phyloP scores from a whole-genome alignment of 164 flowering plant species.

The Umbilicus rupestris region DNA sequence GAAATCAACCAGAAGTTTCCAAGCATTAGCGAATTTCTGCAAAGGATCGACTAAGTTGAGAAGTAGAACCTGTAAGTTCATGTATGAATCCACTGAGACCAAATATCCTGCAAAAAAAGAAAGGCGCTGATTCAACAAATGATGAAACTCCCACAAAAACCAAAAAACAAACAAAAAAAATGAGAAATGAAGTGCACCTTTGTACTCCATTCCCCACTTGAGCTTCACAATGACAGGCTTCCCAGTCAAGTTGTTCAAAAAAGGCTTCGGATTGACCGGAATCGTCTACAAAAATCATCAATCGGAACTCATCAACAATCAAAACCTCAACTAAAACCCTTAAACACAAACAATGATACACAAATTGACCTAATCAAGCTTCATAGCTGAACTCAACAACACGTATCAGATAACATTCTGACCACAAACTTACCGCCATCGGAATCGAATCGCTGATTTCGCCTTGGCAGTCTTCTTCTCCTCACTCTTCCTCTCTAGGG shows the following conservation, averaged over 20 bases:
- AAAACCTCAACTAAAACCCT: not conserved
- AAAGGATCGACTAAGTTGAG: too few species aligned
- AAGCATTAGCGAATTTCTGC: too few species aligned
- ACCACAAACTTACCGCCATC: not conserved
- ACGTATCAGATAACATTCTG: too few species aligned
- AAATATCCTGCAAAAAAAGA: slow-evolving; percentile 49
- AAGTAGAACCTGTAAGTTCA: slow-evolving; percentile 28
- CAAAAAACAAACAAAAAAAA: too few species aligned
- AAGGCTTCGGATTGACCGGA: slow-evolving; percentile 93
- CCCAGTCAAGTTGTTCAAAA: slow-evolving; percentile 91
- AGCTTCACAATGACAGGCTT: slow-evolving; percentile 88
- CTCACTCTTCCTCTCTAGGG: too few species aligned
- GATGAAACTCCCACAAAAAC: too few species aligned
- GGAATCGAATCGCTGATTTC: not conserved
- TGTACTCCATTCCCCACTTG: slow-evolving; percentile 98
- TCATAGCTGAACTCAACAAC: too few species aligned
- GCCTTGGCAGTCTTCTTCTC: too few species aligned
- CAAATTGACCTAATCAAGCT: not conserved
- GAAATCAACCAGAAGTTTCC: too few species aligned
- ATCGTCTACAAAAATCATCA: slow-evolving; percentile 45
- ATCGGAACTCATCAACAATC: not conserved
- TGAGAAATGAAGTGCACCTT: slow-evolving; percentile 35
- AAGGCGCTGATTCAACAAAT: not conserved
- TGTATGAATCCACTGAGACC: slow-evolving; percentile 68
- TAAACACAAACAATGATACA: not conserved